Conservation (phyloP, 805 yeast genomes). For the Metschnikowia hibisci region DNA sequence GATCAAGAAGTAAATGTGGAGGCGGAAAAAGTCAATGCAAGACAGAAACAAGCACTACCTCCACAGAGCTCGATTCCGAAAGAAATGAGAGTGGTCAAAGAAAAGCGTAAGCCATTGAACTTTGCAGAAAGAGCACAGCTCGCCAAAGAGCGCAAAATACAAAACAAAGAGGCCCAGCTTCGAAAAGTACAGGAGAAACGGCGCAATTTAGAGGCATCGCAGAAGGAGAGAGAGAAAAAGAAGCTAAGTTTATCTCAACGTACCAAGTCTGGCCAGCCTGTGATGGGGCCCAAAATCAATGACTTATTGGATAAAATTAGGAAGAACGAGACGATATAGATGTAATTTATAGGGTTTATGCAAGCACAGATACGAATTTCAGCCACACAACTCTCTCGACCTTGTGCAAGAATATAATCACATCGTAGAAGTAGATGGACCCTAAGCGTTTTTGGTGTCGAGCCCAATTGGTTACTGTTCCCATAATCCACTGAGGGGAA, state of each 20-base stretch:
- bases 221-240: slow-evolving; percentile 40
- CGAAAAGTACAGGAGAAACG: slow-evolving; percentile 37
- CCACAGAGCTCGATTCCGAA: slow-evolving; percentile 8
- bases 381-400: slow-evolving; percentile 2
- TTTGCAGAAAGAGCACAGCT: slow-evolving; percentile 45
- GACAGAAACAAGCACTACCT: slow-evolving; percentile 23
- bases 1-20: slow-evolving; percentile 16
- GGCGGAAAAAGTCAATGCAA: slow-evolving; percentile 7
- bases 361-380: background rate
- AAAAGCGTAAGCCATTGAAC: slow-evolving; percentile 32
- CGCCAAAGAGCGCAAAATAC: slow-evolving; percentile 46
- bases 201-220: slow-evolving; percentile 32
- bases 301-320: slow-evolving; percentile 74
- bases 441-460: slow-evolving; percentile 29
- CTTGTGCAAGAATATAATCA: slow-evolving; percentile 22
- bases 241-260: slow-evolving; percentile 40
- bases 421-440: slow-evolving; percentile 33
- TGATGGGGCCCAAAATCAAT: slow-evolving; percentile 85
- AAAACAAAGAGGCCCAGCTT: slow-evolving; percentile 37
- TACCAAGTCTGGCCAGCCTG: slow-evolving; percentile 80
- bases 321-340: slow-evolving; percentile 28
- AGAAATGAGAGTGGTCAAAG: slow-evolving; percentile 15
- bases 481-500: slow-evolving; percentile 20
- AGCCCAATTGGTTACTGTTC: slow-evolving; percentile 28
- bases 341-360: background rate